These are phyloP conservation scores for Rosellinia necatrix DNA, from an alignment of 2,329 filamentous ascomycete genomes.

Conservation along the genomic window DNA sequence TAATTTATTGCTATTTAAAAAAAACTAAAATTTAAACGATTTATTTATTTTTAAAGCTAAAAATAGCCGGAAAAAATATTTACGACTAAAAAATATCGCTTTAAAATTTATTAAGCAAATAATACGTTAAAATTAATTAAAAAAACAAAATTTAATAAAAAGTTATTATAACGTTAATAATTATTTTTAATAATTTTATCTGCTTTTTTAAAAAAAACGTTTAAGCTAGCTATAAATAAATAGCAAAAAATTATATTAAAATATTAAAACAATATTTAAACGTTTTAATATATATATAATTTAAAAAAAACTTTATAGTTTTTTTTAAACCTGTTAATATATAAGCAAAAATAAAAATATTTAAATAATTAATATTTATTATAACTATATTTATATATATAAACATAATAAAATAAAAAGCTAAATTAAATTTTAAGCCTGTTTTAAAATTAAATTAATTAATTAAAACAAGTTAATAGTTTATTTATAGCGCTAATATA, in stretches of 20 bases:
- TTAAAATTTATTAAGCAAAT: constrained; percentile 5
- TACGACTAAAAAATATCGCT: background rate
- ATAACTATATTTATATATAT: background rate
- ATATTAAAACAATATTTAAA: constrained; percentile 6
- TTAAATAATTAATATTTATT: background rate
- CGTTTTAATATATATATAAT: constrained; percentile 5
- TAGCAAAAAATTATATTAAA: constrained; percentile 8
- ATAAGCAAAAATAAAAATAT: background rate
- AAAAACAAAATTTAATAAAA: constrained; percentile 10
- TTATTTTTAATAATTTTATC: constrained; percentile 10
- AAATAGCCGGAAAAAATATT: constrained; percentile 8
- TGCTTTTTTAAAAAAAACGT: constrained; percentile 1
- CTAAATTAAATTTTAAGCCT: background rate
- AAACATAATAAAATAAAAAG: background rate
- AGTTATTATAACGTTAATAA: constrained; percentile 2
- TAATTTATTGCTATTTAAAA: constrained; percentile 6
- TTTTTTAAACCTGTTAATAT: background rate
- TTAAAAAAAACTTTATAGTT: background rate
- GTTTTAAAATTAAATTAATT: background rate
- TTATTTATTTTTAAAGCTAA: constrained; percentile 5
- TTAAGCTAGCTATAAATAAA: background rate
- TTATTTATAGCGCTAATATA: background rate
- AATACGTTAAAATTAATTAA: background rate
- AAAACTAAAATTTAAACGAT: background rate
- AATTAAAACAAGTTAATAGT: background rate